Evolutionary conservation across 1,284 basidiomycete species (phyloP).

Genomic region (Papiliotrema flavescens): DNA sequence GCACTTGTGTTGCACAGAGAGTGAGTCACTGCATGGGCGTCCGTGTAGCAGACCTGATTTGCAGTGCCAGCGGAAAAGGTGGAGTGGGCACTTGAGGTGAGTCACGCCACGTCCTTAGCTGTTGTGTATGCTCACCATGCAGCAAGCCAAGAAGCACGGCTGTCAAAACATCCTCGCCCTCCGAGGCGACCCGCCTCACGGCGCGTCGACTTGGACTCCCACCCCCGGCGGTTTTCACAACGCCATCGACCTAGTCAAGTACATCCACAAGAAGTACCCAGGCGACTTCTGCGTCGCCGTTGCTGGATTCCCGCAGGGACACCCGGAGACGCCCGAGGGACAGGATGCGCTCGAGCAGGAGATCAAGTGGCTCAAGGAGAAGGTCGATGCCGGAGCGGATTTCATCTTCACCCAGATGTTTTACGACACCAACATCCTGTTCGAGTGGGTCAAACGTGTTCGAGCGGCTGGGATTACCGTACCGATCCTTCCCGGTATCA

Average conservation of each 20-base stretch:
- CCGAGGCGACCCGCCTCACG: conserved; percentile 85
- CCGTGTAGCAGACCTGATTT: background rate
- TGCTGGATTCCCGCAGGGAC: conserved; percentile 78
- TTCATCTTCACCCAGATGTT: conserved; percentile 97
- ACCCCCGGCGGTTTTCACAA: conserved; percentile 83
- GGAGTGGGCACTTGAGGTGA: conserved; percentile 76
- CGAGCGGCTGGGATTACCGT: conserved; percentile 83
- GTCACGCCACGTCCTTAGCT: conserved; percentile 39
- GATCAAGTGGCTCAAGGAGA: conserved; percentile 79
- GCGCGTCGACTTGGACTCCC: conserved; percentile 85
- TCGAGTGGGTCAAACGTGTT: conserved; percentile 78
- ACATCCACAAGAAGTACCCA: conserved; percentile 75
- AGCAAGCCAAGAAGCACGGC: conserved; percentile 88
- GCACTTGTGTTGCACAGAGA: conserved; percentile 98
- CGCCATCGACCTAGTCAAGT: conserved; percentile 82
- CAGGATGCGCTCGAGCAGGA: conserved; percentile 56
- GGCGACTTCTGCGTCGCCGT: conserved; percentile 94
- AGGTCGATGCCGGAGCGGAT: conserved; percentile 91
- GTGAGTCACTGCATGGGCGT: conserved; percentile 29
- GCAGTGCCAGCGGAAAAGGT: conserved; percentile 84
- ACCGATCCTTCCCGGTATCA: conserved; percentile 88
- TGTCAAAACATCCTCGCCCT: conserved; percentile 94
- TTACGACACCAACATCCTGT: conserved; percentile 85
- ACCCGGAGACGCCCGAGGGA: conserved; percentile 59
- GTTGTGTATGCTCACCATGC: conserved; percentile 16